Conservation (phyloP, 192 early-diverging fungal genomes). For the Martensiomyces pterosporus region DNA sequence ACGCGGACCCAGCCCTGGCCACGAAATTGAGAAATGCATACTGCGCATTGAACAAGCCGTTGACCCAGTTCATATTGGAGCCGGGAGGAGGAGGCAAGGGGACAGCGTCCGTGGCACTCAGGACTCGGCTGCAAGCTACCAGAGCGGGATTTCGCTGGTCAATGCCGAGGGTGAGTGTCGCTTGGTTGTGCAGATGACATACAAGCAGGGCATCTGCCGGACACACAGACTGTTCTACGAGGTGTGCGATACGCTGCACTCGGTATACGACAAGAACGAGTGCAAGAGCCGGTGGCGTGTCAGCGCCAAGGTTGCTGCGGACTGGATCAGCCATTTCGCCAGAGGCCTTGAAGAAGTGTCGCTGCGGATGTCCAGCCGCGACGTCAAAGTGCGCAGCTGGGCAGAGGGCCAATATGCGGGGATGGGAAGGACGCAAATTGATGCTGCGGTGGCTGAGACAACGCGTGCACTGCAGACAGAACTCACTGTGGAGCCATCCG, state of each 20-base stretch:
- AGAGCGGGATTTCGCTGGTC: background rate
- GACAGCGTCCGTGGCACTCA: too few relatives aligned
- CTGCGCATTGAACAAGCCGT: constrained; percentile 36
- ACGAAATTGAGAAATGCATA: constrained; percentile 28
- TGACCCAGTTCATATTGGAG: constrained; percentile 7
- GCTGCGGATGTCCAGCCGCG: constrained; percentile 26
- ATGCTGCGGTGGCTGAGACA: constrained; percentile 17
- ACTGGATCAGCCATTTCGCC: constrained; percentile 49
- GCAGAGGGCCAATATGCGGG: constrained; percentile 20
- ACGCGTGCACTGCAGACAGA: constrained; percentile 40
- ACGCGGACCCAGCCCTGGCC: constrained; percentile 15
- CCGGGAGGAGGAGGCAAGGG: too few relatives aligned
- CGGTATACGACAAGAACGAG: constrained; percentile 29
- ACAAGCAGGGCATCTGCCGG: constrained; percentile 42
- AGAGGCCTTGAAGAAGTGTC: constrained; percentile 46
- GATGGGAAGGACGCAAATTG: constrained; percentile 14
- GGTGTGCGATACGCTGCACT: constrained; percentile 38
- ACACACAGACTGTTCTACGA: constrained; percentile 51
- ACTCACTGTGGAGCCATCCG: constrained; percentile 30
- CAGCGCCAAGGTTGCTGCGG: constrained; percentile 29
- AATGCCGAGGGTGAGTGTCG: constrained; percentile 23
- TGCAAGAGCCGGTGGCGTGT: constrained; percentile 46
- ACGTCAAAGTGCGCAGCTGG: constrained; percentile 41
- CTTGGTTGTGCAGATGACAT: constrained; percentile 37
- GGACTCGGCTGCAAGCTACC: too few relatives aligned